Evolutionary conservation across 2,329 filamentous ascomycete species (phyloP), one percentile per base, ranked within the genome.

Genomic region (Claviceps fusiformis): DNA sequence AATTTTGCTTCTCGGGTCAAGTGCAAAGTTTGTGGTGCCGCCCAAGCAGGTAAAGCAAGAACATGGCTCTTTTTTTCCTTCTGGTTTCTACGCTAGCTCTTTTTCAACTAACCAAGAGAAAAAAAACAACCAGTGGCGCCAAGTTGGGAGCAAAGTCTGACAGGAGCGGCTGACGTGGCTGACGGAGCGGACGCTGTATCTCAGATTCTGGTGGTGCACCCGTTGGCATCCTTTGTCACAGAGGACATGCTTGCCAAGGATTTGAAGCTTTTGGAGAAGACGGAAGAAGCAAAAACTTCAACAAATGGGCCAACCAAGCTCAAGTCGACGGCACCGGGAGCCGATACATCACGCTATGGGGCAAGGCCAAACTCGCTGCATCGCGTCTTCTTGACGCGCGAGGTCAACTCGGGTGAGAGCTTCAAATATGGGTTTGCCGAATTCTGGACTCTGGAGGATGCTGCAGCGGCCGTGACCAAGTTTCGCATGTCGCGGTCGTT

Each of bases 401-500:
- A 92, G 64, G 78, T 83, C 48, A 76, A 75, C 57, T 85, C 77
- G 4, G 79, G 88, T 54, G 83, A 87, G 57, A 89, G 85, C 53
- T 87, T 87, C 76, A 81, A 84, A 60, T 95, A 89, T 62, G 89
- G 88, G 0, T 95, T 95, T 68, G 89, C 84, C 1, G 89, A 95
- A 67, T 95, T 91, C 65, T 84, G 81, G 62, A 86, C 81, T 0
- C 73, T 89, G 19, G 82, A 86, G 65, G 87, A 93, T 67, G 87
- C 89, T 2, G 78, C 83, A 66, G 85, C 83, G 27, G 89, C 89
- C 4, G 71, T 91, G 64, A 75, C 78, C 27, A 88, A 89, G 60
- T 85, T 86, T 61, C 81, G 81, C 44, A 84, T 83, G 39, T 81
- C 84, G 33, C 81, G 87, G 11, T 85, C 83, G 52, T 92, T 92